Conservation (phyloP, 179 eudicot genomes). For the Camellia oleifera region DNA sequence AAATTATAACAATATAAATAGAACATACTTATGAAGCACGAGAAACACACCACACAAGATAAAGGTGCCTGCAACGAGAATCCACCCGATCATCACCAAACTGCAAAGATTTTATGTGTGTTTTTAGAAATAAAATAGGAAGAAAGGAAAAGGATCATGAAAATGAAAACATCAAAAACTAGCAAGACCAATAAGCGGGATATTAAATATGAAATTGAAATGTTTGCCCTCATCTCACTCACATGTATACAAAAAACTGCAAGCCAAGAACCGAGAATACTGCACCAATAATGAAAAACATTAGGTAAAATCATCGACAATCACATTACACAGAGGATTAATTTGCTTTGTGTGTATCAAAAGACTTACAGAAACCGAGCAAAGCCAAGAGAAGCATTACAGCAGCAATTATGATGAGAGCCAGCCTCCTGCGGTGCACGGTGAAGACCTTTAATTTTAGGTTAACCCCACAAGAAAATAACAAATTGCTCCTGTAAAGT, state of each 20-base stretch:
- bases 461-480: not conserved
- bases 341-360: not conserved
- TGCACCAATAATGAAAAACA: slow-evolving; percentile 25
- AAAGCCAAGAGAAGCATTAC: slow-evolving; percentile 45
- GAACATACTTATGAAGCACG: slow-evolving; percentile 52
- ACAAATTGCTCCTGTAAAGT: no score
- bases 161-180: not conserved
- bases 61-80: slow-evolving; percentile 49
- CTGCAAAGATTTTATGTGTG: slow-evolving; percentile 25
- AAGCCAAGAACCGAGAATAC: slow-evolving; percentile 43
- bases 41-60: slow-evolving; percentile 52
- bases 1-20: no score
- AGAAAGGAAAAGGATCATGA: not conserved
- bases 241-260: slow-evolving; percentile 51
- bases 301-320: not conserved
- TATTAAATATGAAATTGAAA: not conserved
- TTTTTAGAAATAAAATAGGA: not conserved
- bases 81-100: slow-evolving; percentile 51
- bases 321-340: not conserved
- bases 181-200: not conserved
- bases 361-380: slow-evolving; percentile 51
- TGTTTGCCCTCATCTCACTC: slow-evolving; percentile 24
- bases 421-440: slow-evolving; percentile 32
- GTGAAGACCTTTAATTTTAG: not conserved
- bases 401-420: slow-evolving; percentile 44